Conservation (phyloP, 768 basidiomycete species). For the Boletus eberwhitei region DNA sequence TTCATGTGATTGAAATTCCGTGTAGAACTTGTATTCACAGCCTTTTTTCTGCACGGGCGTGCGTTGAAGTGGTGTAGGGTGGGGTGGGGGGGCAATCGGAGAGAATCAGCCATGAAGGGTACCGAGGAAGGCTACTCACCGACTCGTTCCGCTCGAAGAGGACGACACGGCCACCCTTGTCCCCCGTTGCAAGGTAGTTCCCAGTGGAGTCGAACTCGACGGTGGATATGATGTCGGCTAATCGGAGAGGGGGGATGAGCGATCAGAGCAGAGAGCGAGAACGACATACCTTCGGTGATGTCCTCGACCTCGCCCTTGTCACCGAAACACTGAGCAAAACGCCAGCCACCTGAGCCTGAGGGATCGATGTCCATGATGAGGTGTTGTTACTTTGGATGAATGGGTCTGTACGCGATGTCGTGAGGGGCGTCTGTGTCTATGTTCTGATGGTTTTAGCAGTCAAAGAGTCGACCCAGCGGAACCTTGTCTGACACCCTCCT, state of each 20-base stretch:
- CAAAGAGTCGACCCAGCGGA: slow-evolving; percentile 18
- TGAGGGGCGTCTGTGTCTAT: slow-evolving; percentile 4
- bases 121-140: slow-evolving; percentile 46
- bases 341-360: slow-evolving; percentile 85
- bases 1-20: slow-evolving; percentile 99
- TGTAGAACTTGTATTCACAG: slow-evolving; percentile 99
- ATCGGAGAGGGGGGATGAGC: slow-evolving; percentile 9
- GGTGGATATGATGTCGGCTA: slow-evolving; percentile 99
- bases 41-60: slow-evolving; percentile 80
- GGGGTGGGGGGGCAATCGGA: slow-evolving; percentile 24
- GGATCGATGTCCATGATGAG: slow-evolving; percentile 78
- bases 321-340: slow-evolving; percentile 99
- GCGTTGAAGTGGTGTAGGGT: slow-evolving; percentile 17
- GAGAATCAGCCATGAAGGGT: slow-evolving; percentile 30
- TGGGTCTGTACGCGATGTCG: slow-evolving; percentile 11
- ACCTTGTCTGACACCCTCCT: slow-evolving; percentile 17
- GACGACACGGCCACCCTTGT: slow-evolving; percentile 98
- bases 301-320: slow-evolving; percentile 99
- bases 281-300: slow-evolving; percentile 87
- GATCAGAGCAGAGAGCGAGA: slow-evolving; percentile 12
- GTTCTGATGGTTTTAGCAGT: slow-evolving; percentile 9
- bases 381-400: not conserved
- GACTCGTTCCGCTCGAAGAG: slow-evolving; percentile 98
- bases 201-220: slow-evolving; percentile 99
- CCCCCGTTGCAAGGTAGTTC: slow-evolving; percentile 98